Base-by-base conservation (phyloP, 192 early-diverging fungal species). In the Umbelopsis sp. region DNA sequence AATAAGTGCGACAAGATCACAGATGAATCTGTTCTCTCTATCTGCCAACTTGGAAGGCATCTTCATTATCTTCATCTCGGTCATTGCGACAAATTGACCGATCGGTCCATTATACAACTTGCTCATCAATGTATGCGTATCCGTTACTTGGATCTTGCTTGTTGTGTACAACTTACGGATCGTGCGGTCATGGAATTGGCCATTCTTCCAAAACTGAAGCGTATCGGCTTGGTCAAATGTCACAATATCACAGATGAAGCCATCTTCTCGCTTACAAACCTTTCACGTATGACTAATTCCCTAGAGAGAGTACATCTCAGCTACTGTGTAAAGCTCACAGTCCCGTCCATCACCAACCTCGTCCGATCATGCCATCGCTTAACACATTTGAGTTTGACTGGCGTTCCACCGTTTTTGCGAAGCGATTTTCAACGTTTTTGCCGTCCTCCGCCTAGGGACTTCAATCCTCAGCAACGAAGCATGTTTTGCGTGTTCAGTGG, bases 141-240 rank as follows among this genome's bases (percentile, higher is more conserved):
- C 47, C 78, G 87, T 20, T 88, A 88, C 34, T 72, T 88, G 21
- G 87, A 88, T 69, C 65, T 88, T 11, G 87, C 87, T 3, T 84
- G 84, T 36, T 88, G 87, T 45, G 76, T 71, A 17, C 81, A 80
- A 41, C 77, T 88, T 20, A 86, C 87, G 0, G 85, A 88, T 43
- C 75, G 70, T 0, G 75, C 87, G 4, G 81, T 88, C 3, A 71
- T 83, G 71, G 83, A 83, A 22, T 71, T 88, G 36, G 82, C 85
- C 12, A 83, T 82, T 24, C 69, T 88, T 24, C 85, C 80, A 20
- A 85, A 84, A 66, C 50, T 88, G 32, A 77, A 82, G 24, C 77
- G 87, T n/a, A 86, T 88, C 34, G 87, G 87, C 10, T 59, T 88
- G 11, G 87, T 88, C 34, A 88, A 88, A 68, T 88, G 87, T 73